A percentile compares a stretch with the other conserved stretches of the same genome.
These are phyloP conservation scores for Salinomyces thailandicus DNA, from an alignment of 2,329 filamentous ascomycete species.

Conservation along the genomic window DNA sequence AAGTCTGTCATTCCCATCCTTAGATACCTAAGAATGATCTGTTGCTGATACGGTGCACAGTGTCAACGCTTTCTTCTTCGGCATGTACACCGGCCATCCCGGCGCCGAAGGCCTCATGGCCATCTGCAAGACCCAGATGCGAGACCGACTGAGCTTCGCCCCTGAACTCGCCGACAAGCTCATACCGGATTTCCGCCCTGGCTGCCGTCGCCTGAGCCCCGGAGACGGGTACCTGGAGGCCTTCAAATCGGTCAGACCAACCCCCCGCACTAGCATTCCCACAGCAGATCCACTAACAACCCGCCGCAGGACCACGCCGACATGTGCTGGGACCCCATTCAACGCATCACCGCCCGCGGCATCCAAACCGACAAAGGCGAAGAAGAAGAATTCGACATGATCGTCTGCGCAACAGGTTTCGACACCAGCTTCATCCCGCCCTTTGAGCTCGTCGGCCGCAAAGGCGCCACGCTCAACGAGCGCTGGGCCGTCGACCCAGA, in stretches of 20 bases:
- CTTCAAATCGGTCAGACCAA: constrained; percentile 21
- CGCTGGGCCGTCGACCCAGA: constrained; percentile 13
- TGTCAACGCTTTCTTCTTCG: constrained; percentile 4
- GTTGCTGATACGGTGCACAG: background rate
- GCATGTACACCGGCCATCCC: constrained; percentile 3
- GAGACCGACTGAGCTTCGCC: constrained; percentile 26
- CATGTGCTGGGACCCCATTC: constrained; percentile 3
- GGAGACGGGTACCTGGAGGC: constrained; percentile 42
- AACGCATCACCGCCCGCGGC: background rate
- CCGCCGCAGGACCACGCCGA: constrained; percentile 1
- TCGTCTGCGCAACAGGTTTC: constrained; percentile 37
- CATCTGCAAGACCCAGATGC: constrained; percentile 21
- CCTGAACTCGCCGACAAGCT: constrained; percentile 30
- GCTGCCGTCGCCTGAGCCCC: constrained; percentile 40
- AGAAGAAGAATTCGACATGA: constrained; percentile 27
- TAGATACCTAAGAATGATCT: no score
- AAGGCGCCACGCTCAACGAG: constrained; percentile 10
- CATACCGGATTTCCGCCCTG: constrained; percentile 31
- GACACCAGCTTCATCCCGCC: constrained; percentile 25
- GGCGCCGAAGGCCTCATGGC: constrained; percentile 3
- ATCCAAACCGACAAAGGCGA: constrained; percentile 1
- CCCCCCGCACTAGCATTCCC: no score
- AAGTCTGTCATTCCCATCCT: background rate
- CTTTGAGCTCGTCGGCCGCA: constrained; percentile 29
- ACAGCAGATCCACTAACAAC: no score